A percentile compares a stretch with the other conserved stretches of the same genome.
Evolutionary conservation across 2,329 filamentous ascomycete genomes (phyloP).

Genomic region (Phyllosticta paracitricarpa): DNA sequence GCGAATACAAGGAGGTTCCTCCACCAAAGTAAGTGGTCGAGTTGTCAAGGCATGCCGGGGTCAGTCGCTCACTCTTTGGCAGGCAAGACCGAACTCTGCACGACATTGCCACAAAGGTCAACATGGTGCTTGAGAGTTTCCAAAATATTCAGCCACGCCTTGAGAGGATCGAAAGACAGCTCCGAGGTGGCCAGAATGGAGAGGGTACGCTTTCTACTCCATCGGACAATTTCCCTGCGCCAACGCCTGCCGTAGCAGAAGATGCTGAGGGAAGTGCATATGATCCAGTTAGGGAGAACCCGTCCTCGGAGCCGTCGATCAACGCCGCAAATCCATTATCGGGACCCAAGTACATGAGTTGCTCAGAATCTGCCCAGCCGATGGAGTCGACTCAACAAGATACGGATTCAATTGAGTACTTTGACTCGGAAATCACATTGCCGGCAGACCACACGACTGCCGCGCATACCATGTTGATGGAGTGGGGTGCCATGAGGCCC

Average conservation of each 20-base stretch:
- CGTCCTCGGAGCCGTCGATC: conserved; percentile 8
- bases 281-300: conserved; percentile 10
- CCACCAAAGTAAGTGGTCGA: conserved; percentile 66
- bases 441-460: conserved; percentile 81
- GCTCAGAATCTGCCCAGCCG: conserved; percentile 1
- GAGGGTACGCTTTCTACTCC: conserved; percentile 10
- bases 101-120: conserved; percentile 32
- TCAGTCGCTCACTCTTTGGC: conserved; percentile 2
- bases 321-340: conserved; percentile 2
- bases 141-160: conserved; percentile 6
- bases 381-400: neutral
- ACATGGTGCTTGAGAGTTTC: conserved; percentile 14
- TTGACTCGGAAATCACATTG: conserved; percentile 51
- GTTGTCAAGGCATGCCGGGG: neutral
- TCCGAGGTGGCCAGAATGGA: conserved; percentile 9
- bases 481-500: conserved; percentile 44
- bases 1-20: conserved; percentile 82
- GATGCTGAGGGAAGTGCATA: conserved; percentile 9
- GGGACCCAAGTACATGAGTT: conserved; percentile 17
- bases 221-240: conserved; percentile 10
- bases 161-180: conserved; percentile 8
- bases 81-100: conserved; percentile 42
- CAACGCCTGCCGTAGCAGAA: conserved; percentile 6
- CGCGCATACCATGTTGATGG: conserved; percentile 67
- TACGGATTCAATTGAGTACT: conserved; percentile 31